These are phyloP conservation scores for Aspergillus novofumigatus DNA, from an alignment of 2,329 filamentous ascomycete genomes.

Conservation along the genomic window DNA sequence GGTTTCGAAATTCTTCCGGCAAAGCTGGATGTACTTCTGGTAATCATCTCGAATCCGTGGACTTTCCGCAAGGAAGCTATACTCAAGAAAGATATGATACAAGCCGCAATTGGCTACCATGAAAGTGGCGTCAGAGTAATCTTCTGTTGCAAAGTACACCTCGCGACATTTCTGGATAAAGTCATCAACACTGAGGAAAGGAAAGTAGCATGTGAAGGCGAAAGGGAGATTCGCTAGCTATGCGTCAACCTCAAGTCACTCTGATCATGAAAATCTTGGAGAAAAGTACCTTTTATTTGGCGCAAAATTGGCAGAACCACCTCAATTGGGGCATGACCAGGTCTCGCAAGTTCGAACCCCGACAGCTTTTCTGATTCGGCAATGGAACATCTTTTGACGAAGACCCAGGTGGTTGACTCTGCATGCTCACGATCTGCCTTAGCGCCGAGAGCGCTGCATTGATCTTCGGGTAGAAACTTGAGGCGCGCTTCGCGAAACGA, in stretches of 20 bases:
- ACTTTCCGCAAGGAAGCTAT: slow-evolving; percentile 18
- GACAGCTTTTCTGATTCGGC: slow-evolving; percentile 20
- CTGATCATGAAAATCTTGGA: too few relatives aligned
- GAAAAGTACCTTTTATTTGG: slow-evolving; percentile 29
- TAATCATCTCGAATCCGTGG: slow-evolving; percentile 22
- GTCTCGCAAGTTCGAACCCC: slow-evolving; percentile 27
- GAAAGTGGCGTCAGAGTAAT: slow-evolving; percentile 38
- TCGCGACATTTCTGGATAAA: slow-evolving; percentile 39
- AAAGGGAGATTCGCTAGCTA: slow-evolving; percentile 19
- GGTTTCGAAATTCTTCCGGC: slow-evolving; percentile 43
- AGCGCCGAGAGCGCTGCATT: slow-evolving; percentile 35
- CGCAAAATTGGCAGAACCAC: slow-evolving; percentile 31
- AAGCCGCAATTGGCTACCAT: slow-evolving; percentile 38
- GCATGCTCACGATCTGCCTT: slow-evolving; percentile 37
- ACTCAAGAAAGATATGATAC: slow-evolving; percentile 36
- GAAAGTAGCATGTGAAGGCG: slow-evolving; percentile 26
- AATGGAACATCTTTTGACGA: slow-evolving; percentile 24
- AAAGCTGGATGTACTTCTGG: slow-evolving; percentile 29
- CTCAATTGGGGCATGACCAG: slow-evolving; percentile 33
- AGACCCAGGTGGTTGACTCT: slow-evolving; percentile 25
- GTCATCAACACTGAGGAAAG: slow-evolving; percentile 29
- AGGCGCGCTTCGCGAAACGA: slow-evolving; percentile 32
- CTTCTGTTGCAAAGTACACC: slow-evolving; percentile 42
- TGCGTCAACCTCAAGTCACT: neutral
- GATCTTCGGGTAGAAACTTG: slow-evolving; percentile 36